Base-by-base conservation (phyloP, 371 early-diverging fungal species). In the Apophysomyces sp. region DNA sequence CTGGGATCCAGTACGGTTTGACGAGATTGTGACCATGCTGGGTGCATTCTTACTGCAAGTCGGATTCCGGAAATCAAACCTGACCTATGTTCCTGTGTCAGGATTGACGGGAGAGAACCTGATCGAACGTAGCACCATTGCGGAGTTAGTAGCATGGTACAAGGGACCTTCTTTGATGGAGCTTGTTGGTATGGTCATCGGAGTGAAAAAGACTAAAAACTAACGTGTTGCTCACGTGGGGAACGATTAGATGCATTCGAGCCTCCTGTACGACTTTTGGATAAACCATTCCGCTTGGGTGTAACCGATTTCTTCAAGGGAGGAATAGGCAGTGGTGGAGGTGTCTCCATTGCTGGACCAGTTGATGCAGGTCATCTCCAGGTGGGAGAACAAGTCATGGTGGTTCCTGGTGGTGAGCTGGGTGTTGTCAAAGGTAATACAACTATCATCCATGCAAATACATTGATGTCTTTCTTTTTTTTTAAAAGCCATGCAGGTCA, bases 31-130 rank as follows among this genome's bases (percentile, higher is more conserved):
- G 0, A 64, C 68, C 2, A 86, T 86, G 60, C 76, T 97, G 55
- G 66, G 76, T 9, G 56, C 66, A 2, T 98, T 95, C 65, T 65
- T 97, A 51, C 63, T 69, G 6, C 83, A 82, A 52, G 89, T 86
- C 7, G 95, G 95, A 3, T 97, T 94, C 78, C 77, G 76, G 28
- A 86, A 85, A 61, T 69, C 75, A 4, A 89, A 88, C 52, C 63
- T 97, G 44, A 52, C 68, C 1, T 97, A 88, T 78, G 78, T 96
- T 16, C 98, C 98, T 3, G 87, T 89, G 29, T 94, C 95, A 58
- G 98, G 98, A 24, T 86, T 94, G 40, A 88, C 87, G 1, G 97
- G 98, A 12, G 89, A 88, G 61, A 98, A 97, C 65, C 64, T 95
- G 65, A 63, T 83, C 4, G 73, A 72, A 41, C 77, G 81, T 13